Evolutionary conservation across 768 basidiomycete genomes (phyloP).

Genomic region (Hemileccinum rubropunctum): DNA sequence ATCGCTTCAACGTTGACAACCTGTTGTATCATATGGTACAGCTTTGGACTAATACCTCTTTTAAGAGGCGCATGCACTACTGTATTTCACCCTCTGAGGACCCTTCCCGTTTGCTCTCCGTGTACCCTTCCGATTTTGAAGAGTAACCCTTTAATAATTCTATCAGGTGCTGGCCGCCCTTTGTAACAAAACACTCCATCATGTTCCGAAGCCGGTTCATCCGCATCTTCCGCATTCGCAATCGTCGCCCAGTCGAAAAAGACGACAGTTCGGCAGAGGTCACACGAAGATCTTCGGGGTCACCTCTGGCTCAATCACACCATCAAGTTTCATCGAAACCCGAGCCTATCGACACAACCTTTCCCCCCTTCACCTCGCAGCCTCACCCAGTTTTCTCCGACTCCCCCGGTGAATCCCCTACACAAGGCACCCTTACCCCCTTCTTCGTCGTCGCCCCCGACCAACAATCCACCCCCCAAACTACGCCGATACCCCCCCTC

Average conservation of each 20-base stretch:
- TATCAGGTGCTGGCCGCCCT: constrained; percentile 16
- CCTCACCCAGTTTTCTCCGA: no score
- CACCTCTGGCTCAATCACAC: not conserved
- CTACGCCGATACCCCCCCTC: not conserved
- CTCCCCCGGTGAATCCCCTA: not conserved
- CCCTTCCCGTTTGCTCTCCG: not conserved
- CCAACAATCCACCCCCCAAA: not conserved
- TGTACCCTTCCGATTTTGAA: not conserved
- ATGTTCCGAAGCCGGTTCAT: constrained; percentile 19
- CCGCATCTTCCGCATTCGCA: constrained; percentile 18
- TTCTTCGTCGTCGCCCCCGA: constrained; percentile 13
- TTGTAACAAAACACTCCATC: not conserved
- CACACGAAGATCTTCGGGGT: not conserved
- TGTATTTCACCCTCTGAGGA: not conserved
- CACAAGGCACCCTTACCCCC: not conserved
- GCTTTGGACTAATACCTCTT: not conserved
- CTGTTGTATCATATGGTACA: constrained; percentile 1
- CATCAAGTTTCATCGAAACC: not conserved
- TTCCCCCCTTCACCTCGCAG: no score
- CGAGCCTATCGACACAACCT: no score
- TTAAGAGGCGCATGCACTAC: constrained; percentile 1
- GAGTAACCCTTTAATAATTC: not conserved
- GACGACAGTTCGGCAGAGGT: not conserved
- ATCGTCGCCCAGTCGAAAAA: constrained; percentile 6
- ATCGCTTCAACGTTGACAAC: not conserved